Percentiles rank a stretch among this genome's conserved stretches.
These are phyloP conservation scores for Scheffersomyces lignosus DNA, from an alignment of 805 yeast species.

Conservation along the genomic window DNA sequence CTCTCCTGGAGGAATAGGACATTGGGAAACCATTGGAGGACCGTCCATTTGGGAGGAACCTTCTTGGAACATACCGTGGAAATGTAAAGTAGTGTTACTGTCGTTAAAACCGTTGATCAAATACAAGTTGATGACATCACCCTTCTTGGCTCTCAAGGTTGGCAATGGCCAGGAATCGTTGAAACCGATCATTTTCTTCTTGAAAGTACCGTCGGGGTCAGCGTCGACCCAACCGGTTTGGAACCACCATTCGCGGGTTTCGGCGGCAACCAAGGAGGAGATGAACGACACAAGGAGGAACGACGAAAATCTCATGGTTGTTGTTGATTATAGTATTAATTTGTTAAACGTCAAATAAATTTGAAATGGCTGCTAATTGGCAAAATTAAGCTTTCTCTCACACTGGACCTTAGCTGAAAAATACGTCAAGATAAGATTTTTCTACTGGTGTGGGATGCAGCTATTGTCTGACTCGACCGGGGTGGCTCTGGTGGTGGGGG, in stretches of 20 bases:
- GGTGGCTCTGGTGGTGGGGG: background rate
- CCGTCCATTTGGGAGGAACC: slow-evolving; percentile 86
- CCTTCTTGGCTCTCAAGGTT: slow-evolving; percentile 67
- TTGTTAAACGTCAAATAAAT: background rate
- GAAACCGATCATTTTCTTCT: slow-evolving; percentile 62
- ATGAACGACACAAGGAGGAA: slow-evolving; percentile 17
- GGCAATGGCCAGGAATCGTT: slow-evolving; percentile 88
- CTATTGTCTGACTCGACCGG: background rate
- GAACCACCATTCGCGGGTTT: slow-evolving; percentile 65
- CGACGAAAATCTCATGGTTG: slow-evolving; percentile 7
- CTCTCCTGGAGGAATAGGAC: slow-evolving; percentile 84
- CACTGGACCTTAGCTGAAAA: background rate
- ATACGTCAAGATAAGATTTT: background rate
- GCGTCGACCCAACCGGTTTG: slow-evolving; percentile 63
- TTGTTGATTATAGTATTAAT: background rate
- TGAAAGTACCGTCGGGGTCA: slow-evolving; percentile 64
- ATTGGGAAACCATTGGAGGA: slow-evolving; percentile 82
- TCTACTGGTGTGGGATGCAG: background rate
- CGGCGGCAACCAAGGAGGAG: slow-evolving; percentile 27
- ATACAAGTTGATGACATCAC: slow-evolving; percentile 74
- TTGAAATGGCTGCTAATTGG: background rate
- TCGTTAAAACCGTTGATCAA: slow-evolving; percentile 73
- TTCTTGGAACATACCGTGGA: slow-evolving; percentile 90
- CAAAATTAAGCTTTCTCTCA: background rate
- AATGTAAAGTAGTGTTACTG: slow-evolving; percentile 78